Evolutionary conservation across 768 basidiomycete genomes (phyloP), one percentile per base, ranked within the genome.

Genomic region (Dentipellis fragilis): DNA sequence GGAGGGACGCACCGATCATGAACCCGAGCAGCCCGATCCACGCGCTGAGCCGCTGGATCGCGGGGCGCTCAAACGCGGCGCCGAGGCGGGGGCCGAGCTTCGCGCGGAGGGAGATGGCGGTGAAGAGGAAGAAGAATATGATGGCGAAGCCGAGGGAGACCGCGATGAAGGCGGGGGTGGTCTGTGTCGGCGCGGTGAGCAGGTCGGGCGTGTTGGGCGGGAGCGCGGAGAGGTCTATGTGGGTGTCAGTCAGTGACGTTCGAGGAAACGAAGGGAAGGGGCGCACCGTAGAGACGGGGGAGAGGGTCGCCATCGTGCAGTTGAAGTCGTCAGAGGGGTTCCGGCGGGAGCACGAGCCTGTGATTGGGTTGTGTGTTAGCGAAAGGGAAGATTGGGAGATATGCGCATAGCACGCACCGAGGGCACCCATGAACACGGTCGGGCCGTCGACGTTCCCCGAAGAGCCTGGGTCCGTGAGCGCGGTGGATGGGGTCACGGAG

Each of bases 1-100:
- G n/a, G 12, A 42, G 21, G 45, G 35, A 65, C 73, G 35, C 57
- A 82, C 87, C 87, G 47, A 85, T 76, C 62, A 89, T 71, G 67
- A 88, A 89, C n/a, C 85, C 84, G 56, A 84, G 73, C 48, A 89
- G 74, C 4, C 88, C 88, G 58, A 88, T 73, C 85, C 87, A 89
- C 12, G 86, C 84, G 10, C 83, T 81, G 16, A 70, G 59, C 19
- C 76, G 75, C 57, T 86, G 84, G 11, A 85, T 60, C 36, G 73
- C 56, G 0, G 85, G 84, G 35, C 73, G 81, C 42, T 83, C 81
- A 57, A 87, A 71, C 2, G 68, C 46, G 2, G 68, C 71, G 23
- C 76, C 69, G 36, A 79, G 59, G 66, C 77, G 81, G 19, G 73
- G 78, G 21, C 75, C 73, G 73, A 89, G 77, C 54, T 81, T 77